Conservation (phyloP, 176 grass and related monocot genomes). For the Tuctoria greenei region DNA sequence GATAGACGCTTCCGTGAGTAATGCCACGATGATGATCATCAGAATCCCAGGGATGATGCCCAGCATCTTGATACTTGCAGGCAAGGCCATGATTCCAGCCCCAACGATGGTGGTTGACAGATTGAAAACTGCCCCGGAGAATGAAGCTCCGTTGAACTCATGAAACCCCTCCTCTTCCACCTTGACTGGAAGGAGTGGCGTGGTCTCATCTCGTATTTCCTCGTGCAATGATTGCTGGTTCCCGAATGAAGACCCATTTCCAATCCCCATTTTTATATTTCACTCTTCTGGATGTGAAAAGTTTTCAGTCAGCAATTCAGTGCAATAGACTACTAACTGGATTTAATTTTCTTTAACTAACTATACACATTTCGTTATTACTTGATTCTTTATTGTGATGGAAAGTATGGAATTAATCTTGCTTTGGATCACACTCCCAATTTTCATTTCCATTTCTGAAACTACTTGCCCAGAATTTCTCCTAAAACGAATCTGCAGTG, state of each 20-base stretch:
- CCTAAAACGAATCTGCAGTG: neutral
- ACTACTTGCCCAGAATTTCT: neutral
- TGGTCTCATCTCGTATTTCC: constrained; percentile 54
- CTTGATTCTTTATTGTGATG: neutral
- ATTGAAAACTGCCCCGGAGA: constrained; percentile 75
- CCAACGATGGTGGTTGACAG: constrained; percentile 85
- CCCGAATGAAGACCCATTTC: neutral
- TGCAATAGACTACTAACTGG: neutral
- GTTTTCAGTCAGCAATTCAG: neutral
- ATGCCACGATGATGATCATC: constrained; percentile 70
- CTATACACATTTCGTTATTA: neutral
- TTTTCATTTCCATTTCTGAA: constrained; percentile 25
- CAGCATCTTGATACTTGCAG: constrained; percentile 80
- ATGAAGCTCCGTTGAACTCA: constrained; percentile 60
- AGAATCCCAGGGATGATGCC: constrained; percentile 79
- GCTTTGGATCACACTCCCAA: neutral
- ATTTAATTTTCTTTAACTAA: neutral
- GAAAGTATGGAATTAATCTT: neutral
- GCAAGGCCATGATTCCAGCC: constrained; percentile 93
- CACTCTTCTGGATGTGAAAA: constrained; percentile 11
- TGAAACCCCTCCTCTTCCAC: constrained; percentile 39
- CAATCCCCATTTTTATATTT: constrained; percentile 17
- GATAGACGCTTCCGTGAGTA: constrained; percentile 79
- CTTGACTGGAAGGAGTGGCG: constrained; percentile 58
- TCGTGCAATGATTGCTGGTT: neutral